phyloP scores from a whole-genome alignment of 2,329 filamentous ascomycete species.

The Penicillium sp. region DNA sequence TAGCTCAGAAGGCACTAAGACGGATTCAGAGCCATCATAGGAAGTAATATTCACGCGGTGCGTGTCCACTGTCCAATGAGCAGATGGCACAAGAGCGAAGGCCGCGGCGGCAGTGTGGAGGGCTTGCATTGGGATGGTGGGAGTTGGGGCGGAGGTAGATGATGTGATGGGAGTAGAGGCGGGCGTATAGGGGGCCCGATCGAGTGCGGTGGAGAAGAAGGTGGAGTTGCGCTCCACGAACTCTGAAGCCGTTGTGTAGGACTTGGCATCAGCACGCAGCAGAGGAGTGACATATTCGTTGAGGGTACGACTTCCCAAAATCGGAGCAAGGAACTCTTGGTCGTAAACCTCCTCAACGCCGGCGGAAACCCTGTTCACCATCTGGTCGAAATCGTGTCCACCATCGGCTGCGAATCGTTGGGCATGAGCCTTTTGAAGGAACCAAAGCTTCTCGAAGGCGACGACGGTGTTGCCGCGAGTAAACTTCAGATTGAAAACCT shows the following conservation, averaged over 20 bases:
- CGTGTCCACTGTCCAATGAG: constrained; percentile 45
- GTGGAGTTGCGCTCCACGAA: constrained; percentile 62
- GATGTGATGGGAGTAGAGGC: constrained; percentile 10
- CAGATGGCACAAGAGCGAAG: constrained; percentile 45
- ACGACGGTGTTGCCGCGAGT: constrained; percentile 89
- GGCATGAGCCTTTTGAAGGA: constrained; percentile 76
- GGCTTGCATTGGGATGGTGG: constrained; percentile 36
- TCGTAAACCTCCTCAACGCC: constrained; percentile 29
- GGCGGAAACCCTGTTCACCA: constrained; percentile 42
- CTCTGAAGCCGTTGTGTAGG: constrained; percentile 59
- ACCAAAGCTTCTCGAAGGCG: constrained; percentile 76
- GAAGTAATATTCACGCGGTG: constrained; percentile 46
- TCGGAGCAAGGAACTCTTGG: constrained; percentile 31
- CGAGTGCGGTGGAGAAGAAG: constrained; percentile 56
- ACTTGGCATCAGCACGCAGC: constrained; percentile 59
- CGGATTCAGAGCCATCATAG: constrained; percentile 33
- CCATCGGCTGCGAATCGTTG: constrained; percentile 51
- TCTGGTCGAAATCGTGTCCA: constrained; percentile 47
- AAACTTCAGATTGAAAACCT: constrained; percentile 81
- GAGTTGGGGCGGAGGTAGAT: constrained; percentile 21
- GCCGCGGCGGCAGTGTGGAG: constrained; percentile 52
- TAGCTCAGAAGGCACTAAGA: constrained; percentile 10
- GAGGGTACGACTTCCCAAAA: constrained; percentile 41
- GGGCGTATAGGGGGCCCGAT: constrained; percentile 30
- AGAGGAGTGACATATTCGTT: constrained; percentile 56